Percentiles rank a stretch among this genome's conserved stretches.
Conservation (phyloP, 1,284 basidiomycete species). For the Fistulina hepatica region DNA sequence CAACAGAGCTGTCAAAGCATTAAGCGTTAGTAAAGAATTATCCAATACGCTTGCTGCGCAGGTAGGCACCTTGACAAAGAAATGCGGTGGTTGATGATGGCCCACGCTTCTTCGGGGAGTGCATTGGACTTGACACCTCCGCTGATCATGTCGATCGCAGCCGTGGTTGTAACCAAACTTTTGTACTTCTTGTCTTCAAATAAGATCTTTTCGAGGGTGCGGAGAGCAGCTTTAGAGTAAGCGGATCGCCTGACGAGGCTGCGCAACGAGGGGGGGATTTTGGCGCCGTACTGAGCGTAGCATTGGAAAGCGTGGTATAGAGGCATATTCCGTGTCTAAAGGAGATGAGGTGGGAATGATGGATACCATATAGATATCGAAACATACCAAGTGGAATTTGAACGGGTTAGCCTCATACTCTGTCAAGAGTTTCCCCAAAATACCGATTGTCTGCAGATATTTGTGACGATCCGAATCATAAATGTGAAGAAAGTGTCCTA, state of each 20-base stretch:
- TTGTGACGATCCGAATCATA: neutral
- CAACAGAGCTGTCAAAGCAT: slow-evolving; percentile 27
- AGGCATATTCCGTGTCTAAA: slow-evolving; percentile 16
- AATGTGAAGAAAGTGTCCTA: slow-evolving; percentile 16
- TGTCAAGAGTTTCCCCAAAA: slow-evolving; percentile 7
- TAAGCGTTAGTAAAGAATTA: neutral
- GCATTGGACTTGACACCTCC: slow-evolving; percentile 64
- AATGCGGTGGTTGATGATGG: slow-evolving; percentile 52
- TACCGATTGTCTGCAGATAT: slow-evolving; percentile 14
- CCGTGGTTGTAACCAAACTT: slow-evolving; percentile 38
- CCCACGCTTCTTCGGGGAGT: slow-evolving; percentile 44
- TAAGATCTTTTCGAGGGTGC: slow-evolving; percentile 25
- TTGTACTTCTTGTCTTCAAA: slow-evolving; percentile 17
- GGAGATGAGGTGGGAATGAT: neutral
- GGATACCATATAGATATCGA: neutral
- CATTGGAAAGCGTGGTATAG: slow-evolving; percentile 21
- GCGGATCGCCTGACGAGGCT: slow-evolving; percentile 16
- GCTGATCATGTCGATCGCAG: slow-evolving; percentile 45
- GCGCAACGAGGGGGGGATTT: slow-evolving; percentile 23
- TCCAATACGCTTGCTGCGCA: slow-evolving; percentile 3
- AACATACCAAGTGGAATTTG: slow-evolving; percentile 17
- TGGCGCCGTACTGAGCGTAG: slow-evolving; percentile 26
- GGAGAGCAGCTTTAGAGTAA: slow-evolving; percentile 19
- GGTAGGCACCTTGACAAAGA: slow-evolving; percentile 33
- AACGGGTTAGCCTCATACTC: slow-evolving; percentile 6